A percentile compares a stretch with the other conserved stretches of the same genome.
These are phyloP conservation scores for Henningerozyma blattae DNA, from an alignment of 805 yeast species.

Conservation along the genomic window DNA sequence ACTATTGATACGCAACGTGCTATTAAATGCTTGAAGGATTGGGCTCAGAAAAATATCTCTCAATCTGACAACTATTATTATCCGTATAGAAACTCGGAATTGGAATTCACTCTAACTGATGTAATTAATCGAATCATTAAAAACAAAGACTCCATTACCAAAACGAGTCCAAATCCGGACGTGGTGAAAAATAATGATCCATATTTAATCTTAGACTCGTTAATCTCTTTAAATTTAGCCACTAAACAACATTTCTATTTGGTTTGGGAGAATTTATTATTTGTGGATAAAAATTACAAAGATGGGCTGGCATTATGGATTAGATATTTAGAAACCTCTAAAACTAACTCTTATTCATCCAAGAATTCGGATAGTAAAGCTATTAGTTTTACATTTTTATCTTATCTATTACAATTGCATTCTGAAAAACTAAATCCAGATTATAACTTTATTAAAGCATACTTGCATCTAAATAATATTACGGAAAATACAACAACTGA, in stretches of 20 bases:
- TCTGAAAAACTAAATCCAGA: too few relatives aligned
- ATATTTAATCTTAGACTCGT: slow-evolving; percentile 15
- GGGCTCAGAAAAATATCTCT: too few relatives aligned
- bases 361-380: neutral
- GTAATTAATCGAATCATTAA: too few relatives aligned
- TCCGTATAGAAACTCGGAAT: too few relatives aligned
- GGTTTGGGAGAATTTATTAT: slow-evolving; percentile 14
- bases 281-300: slow-evolving; percentile 8
- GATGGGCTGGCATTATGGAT: slow-evolving; percentile 24
- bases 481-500: too few relatives aligned
- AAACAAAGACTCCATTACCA: neutral
- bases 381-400: neutral
- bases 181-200: slow-evolving; percentile 14
- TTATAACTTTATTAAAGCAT: too few relatives aligned
- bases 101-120: too few relatives aligned
- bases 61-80: too few relatives aligned
- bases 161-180: slow-evolving; percentile 2
- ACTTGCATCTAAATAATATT: too few relatives aligned
- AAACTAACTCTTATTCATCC: slow-evolving; percentile 6
- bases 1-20: too few relatives aligned
- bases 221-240: slow-evolving; percentile 17
- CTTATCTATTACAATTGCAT: neutral
- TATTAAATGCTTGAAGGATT: too few relatives aligned
- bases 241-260: slow-evolving; percentile 19
- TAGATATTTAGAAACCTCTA: slow-evolving; percentile 13